Evolutionary conservation across 225 moss, liverwort and hornwort species (phyloP).

Genomic region (Thuidium tamariscinum): DNA sequence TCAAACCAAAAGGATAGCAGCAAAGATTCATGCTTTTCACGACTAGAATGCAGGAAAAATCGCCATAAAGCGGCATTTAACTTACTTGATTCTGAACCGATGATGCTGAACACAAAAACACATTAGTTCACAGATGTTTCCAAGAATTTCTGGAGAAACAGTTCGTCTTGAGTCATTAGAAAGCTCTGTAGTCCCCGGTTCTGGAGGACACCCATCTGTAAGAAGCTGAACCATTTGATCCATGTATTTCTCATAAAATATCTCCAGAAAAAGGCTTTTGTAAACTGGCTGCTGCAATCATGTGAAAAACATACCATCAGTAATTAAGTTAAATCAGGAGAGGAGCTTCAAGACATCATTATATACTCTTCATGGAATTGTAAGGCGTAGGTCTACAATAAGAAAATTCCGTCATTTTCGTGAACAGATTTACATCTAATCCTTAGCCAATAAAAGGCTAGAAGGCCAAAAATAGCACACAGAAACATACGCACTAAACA

Average conservation of each 20-base stretch:
- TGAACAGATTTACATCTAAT: background rate
- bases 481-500: background rate
- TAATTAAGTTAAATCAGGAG: background rate
- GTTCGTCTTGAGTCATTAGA: slow-evolving; percentile 42
- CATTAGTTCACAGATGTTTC: slow-evolving; percentile 97
- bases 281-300: slow-evolving; percentile 41
- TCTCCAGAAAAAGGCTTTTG: slow-evolving; percentile 74
- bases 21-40: background rate
- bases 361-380: background rate
- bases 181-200: slow-evolving; percentile 31
- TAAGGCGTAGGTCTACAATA: background rate
- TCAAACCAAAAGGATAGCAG: background rate
- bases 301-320: background rate
- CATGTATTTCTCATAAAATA: slow-evolving; percentile 98
- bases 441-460: background rate
- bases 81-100: slow-evolving; percentile 95
- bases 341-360: background rate
- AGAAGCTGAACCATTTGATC: slow-evolving; percentile 92
- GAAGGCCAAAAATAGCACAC: background rate
- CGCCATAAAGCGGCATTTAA: background rate
- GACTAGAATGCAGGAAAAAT: background rate
- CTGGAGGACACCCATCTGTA: slow-evolving; percentile 67
- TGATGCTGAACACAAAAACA: slow-evolving; percentile 99
- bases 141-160: slow-evolving; percentile 86
- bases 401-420: background rate